These are phyloP conservation scores for Furcasterigmium sp. DNA, from an alignment of 2,329 filamentous ascomycete genomes.

Conservation along the genomic window DNA sequence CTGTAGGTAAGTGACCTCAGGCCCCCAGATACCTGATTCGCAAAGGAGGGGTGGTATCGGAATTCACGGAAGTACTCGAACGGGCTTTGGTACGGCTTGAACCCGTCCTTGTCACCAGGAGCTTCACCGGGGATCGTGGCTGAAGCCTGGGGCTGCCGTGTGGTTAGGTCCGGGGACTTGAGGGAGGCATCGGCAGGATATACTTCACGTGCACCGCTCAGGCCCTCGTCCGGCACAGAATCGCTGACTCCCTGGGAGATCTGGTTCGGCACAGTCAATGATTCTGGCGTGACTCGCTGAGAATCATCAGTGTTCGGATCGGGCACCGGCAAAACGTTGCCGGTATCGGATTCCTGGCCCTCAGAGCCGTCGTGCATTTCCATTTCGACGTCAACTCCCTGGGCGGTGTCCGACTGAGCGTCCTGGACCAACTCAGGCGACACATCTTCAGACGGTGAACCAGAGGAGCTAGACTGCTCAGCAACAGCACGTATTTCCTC, in stretches of 20 bases:
- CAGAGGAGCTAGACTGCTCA: too few relatives aligned
- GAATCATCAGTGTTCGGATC: neutral
- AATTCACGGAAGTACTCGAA: slow-evolving; percentile 80
- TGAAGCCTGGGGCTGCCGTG: neutral
- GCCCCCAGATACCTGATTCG: slow-evolving; percentile 64
- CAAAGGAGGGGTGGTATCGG: slow-evolving; percentile 80
- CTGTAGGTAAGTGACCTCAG: slow-evolving; percentile 90
- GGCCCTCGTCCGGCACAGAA: slow-evolving; percentile 17
- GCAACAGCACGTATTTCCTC: too few relatives aligned
- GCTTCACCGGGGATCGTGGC: slow-evolving; percentile 10
- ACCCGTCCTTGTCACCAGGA: slow-evolving; percentile 8
- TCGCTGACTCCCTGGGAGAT: slow-evolving; percentile 12
- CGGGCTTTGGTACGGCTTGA: slow-evolving; percentile 71
- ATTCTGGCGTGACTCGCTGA: slow-evolving; percentile 15
- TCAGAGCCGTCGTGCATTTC: neutral
- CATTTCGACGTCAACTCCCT: neutral
- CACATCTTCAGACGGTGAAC: too few relatives aligned
- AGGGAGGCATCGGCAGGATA: slow-evolving; percentile 19
- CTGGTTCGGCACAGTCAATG: slow-evolving; percentile 11
- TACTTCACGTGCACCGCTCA: slow-evolving; percentile 35
- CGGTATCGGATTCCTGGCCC: neutral
- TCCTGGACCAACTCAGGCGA: neutral
- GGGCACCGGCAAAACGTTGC: neutral
- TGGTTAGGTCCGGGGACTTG: neutral
- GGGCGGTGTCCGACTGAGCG: neutral